These are phyloP conservation scores for Penicillium sp. DNA, from an alignment of 2,329 filamentous ascomycete species.

Conservation along the genomic window DNA sequence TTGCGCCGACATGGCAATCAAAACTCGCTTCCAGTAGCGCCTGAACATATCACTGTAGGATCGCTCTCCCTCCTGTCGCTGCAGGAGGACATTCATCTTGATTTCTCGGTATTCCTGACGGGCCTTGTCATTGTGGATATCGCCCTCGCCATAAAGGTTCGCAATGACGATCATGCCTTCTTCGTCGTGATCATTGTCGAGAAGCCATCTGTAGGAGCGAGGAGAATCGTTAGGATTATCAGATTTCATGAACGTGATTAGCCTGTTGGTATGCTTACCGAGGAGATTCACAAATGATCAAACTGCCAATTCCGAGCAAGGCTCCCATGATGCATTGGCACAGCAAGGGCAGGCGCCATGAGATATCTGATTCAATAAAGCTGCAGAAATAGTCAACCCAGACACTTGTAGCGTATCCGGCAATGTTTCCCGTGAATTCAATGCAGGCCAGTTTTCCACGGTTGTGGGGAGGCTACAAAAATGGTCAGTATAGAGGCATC, in stretches of 20 bases:
- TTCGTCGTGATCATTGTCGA: slow-evolving; percentile 97
- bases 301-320: slow-evolving; percentile 78
- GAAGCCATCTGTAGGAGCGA: slow-evolving; percentile 70
- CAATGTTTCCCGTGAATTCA: slow-evolving; percentile 96
- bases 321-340: slow-evolving; percentile 96
- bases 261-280: slow-evolving; percentile 57
- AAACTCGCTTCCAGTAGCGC: slow-evolving; percentile 85
- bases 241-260: neutral
- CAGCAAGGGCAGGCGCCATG: slow-evolving; percentile 85
- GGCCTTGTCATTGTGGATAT: slow-evolving; percentile 90
- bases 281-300: slow-evolving; percentile 95
- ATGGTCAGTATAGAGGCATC: neutral
- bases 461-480: slow-evolving; percentile 74
- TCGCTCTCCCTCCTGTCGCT: slow-evolving; percentile 92
- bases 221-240: neutral
- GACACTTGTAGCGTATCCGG: slow-evolving; percentile 91
- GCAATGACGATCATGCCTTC: slow-evolving; percentile 98
- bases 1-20: slow-evolving; percentile 98
- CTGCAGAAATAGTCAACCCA: slow-evolving; percentile 99
- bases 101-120: slow-evolving; percentile 97
- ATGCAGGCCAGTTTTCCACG: slow-evolving; percentile 95
- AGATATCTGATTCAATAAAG: slow-evolving; percentile 79
- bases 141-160: slow-evolving; percentile 92
- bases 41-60: slow-evolving; percentile 93
- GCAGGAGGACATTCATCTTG: slow-evolving; percentile 94